A percentile compares a stretch with the other conserved stretches of the same genome.
phyloP scores from a whole-genome alignment of 768 basidiomycete genomes.

The Leucosporidium scottii region DNA sequence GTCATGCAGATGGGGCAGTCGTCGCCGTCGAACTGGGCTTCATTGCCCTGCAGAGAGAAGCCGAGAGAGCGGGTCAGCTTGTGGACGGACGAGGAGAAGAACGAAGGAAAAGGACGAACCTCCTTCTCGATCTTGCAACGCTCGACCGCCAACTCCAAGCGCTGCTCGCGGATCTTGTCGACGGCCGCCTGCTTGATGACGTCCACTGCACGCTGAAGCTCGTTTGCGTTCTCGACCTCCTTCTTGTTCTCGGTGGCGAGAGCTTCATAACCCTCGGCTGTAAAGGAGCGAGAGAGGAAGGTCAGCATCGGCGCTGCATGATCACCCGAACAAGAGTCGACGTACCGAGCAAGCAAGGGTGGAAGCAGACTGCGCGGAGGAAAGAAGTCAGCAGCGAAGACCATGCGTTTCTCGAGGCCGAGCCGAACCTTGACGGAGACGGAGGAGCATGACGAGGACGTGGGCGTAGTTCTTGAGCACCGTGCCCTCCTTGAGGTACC shows the following conservation, averaged over 20 bases:
- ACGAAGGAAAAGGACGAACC: conserved; percentile 40
- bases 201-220: conserved; percentile 11
- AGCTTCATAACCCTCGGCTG: conserved; percentile 17
- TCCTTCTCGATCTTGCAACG: conserved; percentile 54
- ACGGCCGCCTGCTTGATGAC: conserved; percentile 16
- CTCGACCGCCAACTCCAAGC: conserved; percentile 39
- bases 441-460: conserved; percentile 61
- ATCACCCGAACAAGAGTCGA: conserved; percentile 45
- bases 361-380: conserved; percentile 63
- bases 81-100: background rate
- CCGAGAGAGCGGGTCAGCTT: background rate
- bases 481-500: conserved; percentile 58
- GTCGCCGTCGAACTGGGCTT: conserved; percentile 49
- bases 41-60: conserved; percentile 45
- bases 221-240: conserved; percentile 44
- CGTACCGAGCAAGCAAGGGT: conserved; percentile 61
- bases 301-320: background rate
- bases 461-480: conserved; percentile 62
- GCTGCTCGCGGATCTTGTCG: conserved; percentile 9
- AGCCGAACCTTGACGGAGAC: conserved; percentile 2
- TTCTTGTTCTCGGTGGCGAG: conserved; percentile 4
- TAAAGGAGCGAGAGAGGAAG: background rate
- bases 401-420: no score
- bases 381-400: no score
- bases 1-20: conserved; percentile 64